Base-by-base conservation (phyloP, 2,329 filamentous ascomycete species). In the Trichophyton schoenleinii region DNA sequence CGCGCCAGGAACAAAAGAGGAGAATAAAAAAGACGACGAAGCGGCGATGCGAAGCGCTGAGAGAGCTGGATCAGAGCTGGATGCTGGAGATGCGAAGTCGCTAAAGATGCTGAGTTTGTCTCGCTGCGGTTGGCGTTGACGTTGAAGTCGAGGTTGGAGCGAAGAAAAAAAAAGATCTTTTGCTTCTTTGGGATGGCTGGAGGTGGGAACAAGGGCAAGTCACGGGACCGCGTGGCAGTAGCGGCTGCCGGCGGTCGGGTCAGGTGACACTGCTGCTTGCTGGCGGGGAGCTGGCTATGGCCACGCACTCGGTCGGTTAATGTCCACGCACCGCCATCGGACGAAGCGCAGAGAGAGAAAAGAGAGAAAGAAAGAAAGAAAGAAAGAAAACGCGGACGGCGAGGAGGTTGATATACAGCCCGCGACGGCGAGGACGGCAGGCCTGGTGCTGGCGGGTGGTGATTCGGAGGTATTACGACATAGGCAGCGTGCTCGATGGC, bases 121-220 rank as follows among this genome's bases (percentile, higher is more conserved):
- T 38, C 34, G 34, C 34, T 38, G 34, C 9, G 34, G 34, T 38
- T 38, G 1, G 8, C 46, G 8, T 25, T 25, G 46, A 31, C 28
- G 28, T 28, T 22, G 20, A 25, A 25, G 20, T 25, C 20, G 46
- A 49, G 8, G 34, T 38, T 13, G 34, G 34, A 38, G 34, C 8
- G 18, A 28, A 49, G 7, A 25, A 49, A 25, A 15, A 13, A 28
- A 25, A 49, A 49, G 46, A 25, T 25, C 46, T 15, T 15, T 28
- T 9, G 46, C 46, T 18, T 15, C 6, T 44, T 44, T 44, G 6
- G 34, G 22, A 18, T 38, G 57, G 57, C 42, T 59, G 57, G 36
- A 59, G 34, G 57, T 59, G 57, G 57, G 41, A 60, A 36, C 31
- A 36, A 34, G 38, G 57, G 36, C 57, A n/a, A 44, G 25, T 58